Evolutionary conservation across 2,329 filamentous ascomycete genomes (phyloP), one percentile per base, ranked within the genome.

Genomic region (Colletotrichum magnum): DNA sequence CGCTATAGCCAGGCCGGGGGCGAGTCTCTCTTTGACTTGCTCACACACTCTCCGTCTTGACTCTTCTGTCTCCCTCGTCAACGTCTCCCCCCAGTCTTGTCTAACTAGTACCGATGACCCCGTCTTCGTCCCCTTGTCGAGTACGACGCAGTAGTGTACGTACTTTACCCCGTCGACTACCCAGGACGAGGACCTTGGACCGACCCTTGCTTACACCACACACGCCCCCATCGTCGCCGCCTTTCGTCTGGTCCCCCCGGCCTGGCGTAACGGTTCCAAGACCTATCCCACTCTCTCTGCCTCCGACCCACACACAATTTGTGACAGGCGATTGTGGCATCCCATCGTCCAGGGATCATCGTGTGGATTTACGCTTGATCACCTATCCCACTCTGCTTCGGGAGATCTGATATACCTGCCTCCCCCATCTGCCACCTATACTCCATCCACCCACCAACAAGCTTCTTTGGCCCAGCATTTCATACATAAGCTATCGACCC

Each of bases 351-450:
- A 81, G 79, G 84, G 83, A 84, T 86, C 80, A 79, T 75, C 80
- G 78, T 78, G 80, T 81, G 81, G 83, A 83, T 84, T 84, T 78
- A 79, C 83, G 80, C 83, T 83, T 81, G 84, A 86, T 86, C 84
- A 80, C 80, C 84, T 78, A 70, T 80, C 78, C 78, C 79, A 69
- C 79, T 71, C 72, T 74, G 66, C 74, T 75, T 72, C 74, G 74
- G 73, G 71, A 74, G 73, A 73, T 75, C 71, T 73, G 71, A 72
- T 72, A 73, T 78, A 72, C 73, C 72, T 69, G 71, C 69, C 71
- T 72, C 71, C 70, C 71, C 58, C 52, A 68, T 68, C 68, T 66
- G 56, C 64, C 64, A 69, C 63, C 69, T 61, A 56, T 68, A 66
- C 69, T 64, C 69, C 59, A 69, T 67, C 74, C 62, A 71, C 69